Evolutionary conservation across 192 early-diverging fungal genomes (phyloP).

Genomic region (Jimgerdemannia lactiflua): DNA sequence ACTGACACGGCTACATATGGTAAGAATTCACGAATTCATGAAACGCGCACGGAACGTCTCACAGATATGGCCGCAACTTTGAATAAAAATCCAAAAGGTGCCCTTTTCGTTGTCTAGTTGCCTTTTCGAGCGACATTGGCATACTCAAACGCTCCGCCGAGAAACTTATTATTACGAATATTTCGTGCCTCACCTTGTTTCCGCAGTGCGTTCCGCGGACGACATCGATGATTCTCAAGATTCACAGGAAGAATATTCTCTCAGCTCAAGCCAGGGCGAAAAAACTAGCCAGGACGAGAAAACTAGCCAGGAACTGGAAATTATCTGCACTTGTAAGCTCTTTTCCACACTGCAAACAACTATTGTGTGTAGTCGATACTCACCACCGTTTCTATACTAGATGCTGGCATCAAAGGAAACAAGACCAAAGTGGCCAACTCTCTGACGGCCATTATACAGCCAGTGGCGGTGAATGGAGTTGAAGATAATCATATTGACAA

Average conservation of each 20-base stretch:
- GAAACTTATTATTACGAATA: no score
- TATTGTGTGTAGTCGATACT: no score
- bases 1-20: not conserved
- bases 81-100: not conserved
- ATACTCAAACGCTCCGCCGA: no score
- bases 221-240: not conserved
- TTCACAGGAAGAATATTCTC: no score
- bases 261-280: not conserved
- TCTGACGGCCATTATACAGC: conserved; percentile 15
- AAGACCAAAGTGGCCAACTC: conserved; percentile 11
- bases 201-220: not conserved
- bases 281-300: not conserved
- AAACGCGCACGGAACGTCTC: not conserved
- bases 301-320: not conserved
- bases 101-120: not conserved
- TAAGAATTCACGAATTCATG: no score
- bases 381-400: conserved; percentile 7
- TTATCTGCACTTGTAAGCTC: not conserved
- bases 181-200: not conserved
- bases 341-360: no score
- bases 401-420: conserved; percentile 27
- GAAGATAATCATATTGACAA: conserved; percentile 19
- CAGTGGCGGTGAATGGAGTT: conserved; percentile 26
- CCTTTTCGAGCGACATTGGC: not conserved
- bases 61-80: not conserved